phyloP scores from a whole-genome alignment of 148 eudicot species.

The Persicaria maculosa region DNA sequence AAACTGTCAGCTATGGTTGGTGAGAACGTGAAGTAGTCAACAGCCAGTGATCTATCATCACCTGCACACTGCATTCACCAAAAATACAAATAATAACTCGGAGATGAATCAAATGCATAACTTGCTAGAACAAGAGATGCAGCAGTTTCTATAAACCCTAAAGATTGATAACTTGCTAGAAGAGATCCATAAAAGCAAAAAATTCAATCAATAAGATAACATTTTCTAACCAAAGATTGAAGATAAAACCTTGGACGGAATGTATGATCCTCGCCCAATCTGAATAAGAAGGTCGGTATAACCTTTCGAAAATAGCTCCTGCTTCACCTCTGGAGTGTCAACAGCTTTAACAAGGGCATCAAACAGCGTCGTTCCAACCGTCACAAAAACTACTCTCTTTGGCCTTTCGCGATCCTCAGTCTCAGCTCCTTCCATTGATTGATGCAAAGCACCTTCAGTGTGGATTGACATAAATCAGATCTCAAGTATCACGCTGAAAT shows the following conservation, averaged over 20 bases:
- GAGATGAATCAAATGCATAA: neutral
- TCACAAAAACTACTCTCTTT: slow-evolving; percentile 60
- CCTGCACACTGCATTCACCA: slow-evolving; percentile 49
- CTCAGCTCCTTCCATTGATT: slow-evolving; percentile 34
- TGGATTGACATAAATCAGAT: neutral
- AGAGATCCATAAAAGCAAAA: neutral
- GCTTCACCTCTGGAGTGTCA: slow-evolving; percentile 57
- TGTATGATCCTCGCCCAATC: slow-evolving; percentile 82
- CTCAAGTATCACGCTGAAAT: too few species aligned
- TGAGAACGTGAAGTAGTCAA: slow-evolving; percentile 82
- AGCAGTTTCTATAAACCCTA: neutral
- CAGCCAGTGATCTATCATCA: slow-evolving; percentile 54
- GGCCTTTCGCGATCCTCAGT: slow-evolving; percentile 20
- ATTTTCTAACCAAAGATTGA: neutral
- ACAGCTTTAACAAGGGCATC: slow-evolving; percentile 80
- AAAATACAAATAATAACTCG: neutral
- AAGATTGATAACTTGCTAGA: neutral
- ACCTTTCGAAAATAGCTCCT: slow-evolving; percentile 55
- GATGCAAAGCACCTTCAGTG: slow-evolving; percentile 30
- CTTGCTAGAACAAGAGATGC: slow-evolving; percentile 5
- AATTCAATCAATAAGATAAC: neutral
- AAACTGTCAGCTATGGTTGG: slow-evolving; percentile 71
- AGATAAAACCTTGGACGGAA: slow-evolving; percentile 56
- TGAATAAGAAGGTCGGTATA: slow-evolving; percentile 70
- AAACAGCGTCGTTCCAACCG: slow-evolving; percentile 76